Base-by-base conservation (phyloP, 345 rosid genomes). In the Melaleuca alternifolia region DNA sequence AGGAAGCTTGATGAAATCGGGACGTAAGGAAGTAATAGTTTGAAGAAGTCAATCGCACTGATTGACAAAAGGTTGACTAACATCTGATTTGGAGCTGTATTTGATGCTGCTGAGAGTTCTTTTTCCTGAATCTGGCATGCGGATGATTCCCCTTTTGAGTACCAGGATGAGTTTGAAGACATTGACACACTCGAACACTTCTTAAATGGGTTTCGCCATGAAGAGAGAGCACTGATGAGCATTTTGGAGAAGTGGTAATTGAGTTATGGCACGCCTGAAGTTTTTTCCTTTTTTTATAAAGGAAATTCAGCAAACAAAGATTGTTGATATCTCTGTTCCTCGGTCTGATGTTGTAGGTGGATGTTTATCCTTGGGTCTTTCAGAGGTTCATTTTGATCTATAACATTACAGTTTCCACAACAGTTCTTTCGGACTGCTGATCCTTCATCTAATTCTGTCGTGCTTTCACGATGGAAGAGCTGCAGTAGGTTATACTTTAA, bases 1-100 rank as follows among this genome's bases (percentile, higher is more conserved):
- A 77, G 65, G 89, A 93, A 91, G 89, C 98, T 97, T 13, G 95
- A 94, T 90, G 98, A 94, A 82, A 91, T 94, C 26, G 81, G 81
- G 81, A 71, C 46, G 24, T 33, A 9, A 71, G 79, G 79, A 71
- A 37, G 81, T 37, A 21, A 16, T 37, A 18, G 48, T 71, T 71
- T 71, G 14, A 71, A 71, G 79, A 33, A 71, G 79, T 37, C 44
- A 4, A 30, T 65, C 77, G 3, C 48, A 33, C 79, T 5, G 44
- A 71, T 33, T 48, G 41, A 71, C 79, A 18, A 37, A 71, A 8
- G 18, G 79, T 71, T 71, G 79, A 71, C 48, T 37, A 24, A 59
- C 48, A 41, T 71, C 48, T 11, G 26, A 71, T 71, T 33, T 71
- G 79, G 48, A 71, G 79, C 48, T 71, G 79, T 48, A 33, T 18